A percentile compares a stretch with the other conserved stretches of the same genome.
phyloP scores from a whole-genome alignment of 75 land plant species.

The Isoetes taiwanensis region DNA sequence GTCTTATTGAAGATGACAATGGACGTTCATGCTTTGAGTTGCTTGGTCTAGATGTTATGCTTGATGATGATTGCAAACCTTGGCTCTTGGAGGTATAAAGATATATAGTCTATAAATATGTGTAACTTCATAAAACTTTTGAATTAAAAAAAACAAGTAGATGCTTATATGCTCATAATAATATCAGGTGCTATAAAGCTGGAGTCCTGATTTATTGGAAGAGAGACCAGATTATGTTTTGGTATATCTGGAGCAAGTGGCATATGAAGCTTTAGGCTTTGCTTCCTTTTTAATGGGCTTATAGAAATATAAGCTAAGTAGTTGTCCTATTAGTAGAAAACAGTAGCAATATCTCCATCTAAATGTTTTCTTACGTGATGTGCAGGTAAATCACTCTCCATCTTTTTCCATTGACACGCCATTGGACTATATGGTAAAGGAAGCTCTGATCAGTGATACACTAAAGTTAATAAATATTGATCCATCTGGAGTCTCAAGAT shows the following conservation, averaged over 20 bases:
- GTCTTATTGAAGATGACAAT: constrained; percentile 6
- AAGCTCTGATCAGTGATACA: not conserved
- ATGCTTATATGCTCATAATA: not conserved
- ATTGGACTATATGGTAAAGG: constrained; percentile 8
- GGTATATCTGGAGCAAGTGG: too few species aligned
- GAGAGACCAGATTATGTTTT: too few species aligned
- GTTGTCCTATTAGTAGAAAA: not conserved
- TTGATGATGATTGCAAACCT: constrained; percentile 1
- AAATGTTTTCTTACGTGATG: not conserved
- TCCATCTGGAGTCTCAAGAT: not conserved
- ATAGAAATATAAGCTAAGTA: not conserved
- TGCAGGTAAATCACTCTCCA: constrained; percentile 2
- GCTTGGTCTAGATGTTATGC: not conserved
- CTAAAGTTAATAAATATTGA: constrained; percentile 1
- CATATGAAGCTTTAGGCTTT: too few species aligned
- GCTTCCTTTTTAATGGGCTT: not conserved
- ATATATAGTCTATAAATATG: too few species aligned
- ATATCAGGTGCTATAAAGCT: too few species aligned
- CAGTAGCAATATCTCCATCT: not conserved
- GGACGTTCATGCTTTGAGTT: constrained; percentile 1
- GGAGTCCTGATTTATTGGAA: too few species aligned
- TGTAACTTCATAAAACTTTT: too few species aligned
- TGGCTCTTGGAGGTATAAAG: constrained; percentile 2
- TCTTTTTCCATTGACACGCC: constrained; percentile 5
- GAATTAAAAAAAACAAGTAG: not conserved